Percentiles rank a stretch among this genome's conserved stretches.
Conservation (phyloP, 108 stramenopile genomes). For the Mediolabrus comicus region DNA sequence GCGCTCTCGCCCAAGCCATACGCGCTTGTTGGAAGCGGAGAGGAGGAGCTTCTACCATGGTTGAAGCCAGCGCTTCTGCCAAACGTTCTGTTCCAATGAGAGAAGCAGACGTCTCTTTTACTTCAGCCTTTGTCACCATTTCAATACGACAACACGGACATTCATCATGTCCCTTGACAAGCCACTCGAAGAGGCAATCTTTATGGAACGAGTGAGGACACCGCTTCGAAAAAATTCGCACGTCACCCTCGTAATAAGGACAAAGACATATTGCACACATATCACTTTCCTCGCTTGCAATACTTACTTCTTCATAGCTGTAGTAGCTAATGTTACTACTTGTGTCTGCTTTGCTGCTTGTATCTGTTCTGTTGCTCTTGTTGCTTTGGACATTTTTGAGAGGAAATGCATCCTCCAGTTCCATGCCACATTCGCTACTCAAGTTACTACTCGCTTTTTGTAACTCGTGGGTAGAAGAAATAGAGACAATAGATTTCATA, state of each 20-base stretch:
- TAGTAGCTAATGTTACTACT: slow-evolving; percentile 25
- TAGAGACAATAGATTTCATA: not conserved
- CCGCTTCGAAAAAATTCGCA: slow-evolving; percentile 30
- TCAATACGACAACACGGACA: slow-evolving; percentile 43
- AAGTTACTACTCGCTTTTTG: not conserved
- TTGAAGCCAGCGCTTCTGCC: slow-evolving; percentile 10
- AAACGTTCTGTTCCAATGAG: slow-evolving; percentile 35
- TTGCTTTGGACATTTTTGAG: slow-evolving; percentile 8
- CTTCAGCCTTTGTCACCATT: slow-evolving; percentile 42
- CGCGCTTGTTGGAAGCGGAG: slow-evolving; percentile 5
- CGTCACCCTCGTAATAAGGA: slow-evolving; percentile 37
- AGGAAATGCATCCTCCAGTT: not conserved
- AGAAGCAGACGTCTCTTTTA: slow-evolving; percentile 36
- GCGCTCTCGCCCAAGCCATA: slow-evolving; percentile 7
- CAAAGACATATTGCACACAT: slow-evolving; percentile 41
- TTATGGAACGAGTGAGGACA: slow-evolving; percentile 47
- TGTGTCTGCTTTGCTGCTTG: slow-evolving; percentile 11
- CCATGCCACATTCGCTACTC: not conserved
- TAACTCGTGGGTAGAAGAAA: slow-evolving; percentile 9
- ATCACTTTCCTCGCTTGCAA: slow-evolving; percentile 35
- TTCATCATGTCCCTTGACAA: slow-evolving; percentile 37
- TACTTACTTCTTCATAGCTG: slow-evolving; percentile 32
- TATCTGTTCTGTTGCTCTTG: slow-evolving; percentile 7
- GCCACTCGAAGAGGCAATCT: slow-evolving; percentile 47
- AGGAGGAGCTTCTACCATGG: slow-evolving; percentile 30